Conservation (phyloP, 345 rosid species). For the Boechera divaricarpa region DNA sequence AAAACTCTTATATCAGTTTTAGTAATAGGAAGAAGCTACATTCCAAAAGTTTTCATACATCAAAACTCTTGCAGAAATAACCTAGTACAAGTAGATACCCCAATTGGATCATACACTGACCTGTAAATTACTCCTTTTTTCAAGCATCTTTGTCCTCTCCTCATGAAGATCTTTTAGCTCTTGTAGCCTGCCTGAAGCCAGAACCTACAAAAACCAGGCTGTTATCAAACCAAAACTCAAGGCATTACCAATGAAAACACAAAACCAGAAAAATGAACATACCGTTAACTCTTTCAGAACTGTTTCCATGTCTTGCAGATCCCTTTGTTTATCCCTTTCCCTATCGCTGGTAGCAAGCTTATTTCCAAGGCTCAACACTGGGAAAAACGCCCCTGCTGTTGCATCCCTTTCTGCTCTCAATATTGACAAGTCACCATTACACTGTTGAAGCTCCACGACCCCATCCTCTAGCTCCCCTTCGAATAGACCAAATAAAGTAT, state of each 20-base stretch:
- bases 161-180: conserved; percentile 79
- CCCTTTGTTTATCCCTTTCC: conserved; percentile 73
- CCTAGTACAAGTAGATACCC: conserved; percentile 4
- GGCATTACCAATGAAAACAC: conserved; percentile 31
- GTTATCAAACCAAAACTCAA: conserved; percentile 32
- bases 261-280: conserved; percentile 36
- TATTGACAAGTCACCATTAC: conserved; percentile 66
- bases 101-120: conserved; percentile 48
- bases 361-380: conserved; percentile 68
- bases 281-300: conserved; percentile 72
- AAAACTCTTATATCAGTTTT: conserved; percentile 31
- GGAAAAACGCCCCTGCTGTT: conserved; percentile 73
- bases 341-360: conserved; percentile 66
- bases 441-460: conserved; percentile 66
- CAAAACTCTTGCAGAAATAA: conserved; percentile 21
- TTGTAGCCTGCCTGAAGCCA: conserved; percentile 66
- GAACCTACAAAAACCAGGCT: conserved; percentile 59
- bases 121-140: conserved; percentile 66
- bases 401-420: conserved; percentile 89
- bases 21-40: conserved; percentile 27
- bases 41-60: conserved; percentile 34
- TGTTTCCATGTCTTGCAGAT: conserved; percentile 77
- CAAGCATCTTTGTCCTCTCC: conserved; percentile 72
- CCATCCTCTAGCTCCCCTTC: conserved; percentile 80
- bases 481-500: conserved; percentile 41